Evolutionary conservation across 108 stramenopile genomes (phyloP), one percentile per base, ranked within the genome.

Genomic region (Nitzschia inconspicua): DNA sequence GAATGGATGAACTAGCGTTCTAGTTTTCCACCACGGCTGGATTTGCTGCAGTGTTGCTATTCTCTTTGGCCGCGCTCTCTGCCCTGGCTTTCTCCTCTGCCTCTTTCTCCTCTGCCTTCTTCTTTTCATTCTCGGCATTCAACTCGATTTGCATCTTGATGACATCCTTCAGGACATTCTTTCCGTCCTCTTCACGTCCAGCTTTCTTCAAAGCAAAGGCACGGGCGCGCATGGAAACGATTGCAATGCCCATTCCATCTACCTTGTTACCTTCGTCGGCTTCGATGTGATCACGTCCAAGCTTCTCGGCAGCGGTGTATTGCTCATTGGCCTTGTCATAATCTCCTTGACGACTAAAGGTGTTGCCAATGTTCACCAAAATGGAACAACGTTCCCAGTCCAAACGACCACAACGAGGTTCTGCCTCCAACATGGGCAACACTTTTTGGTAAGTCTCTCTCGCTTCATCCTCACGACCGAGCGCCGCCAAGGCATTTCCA

Each of bases 331-430:
- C 93, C 48, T 72, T 75, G 8, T 65, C 86, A 61, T 70, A 89
- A 50, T 91, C 60, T 30, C 89, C 93, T 37, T 70, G 56, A 16
- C 88, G 71, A 19, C 82, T 86, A 67, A 57, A 86, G 0, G 93
- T 89, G 65, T 94, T 91, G 46, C 93, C 93, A 57, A 94, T 88
- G 67, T 94, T 94, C 30, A 94, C 73, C 52, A 73, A 76, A 37
- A 89, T 60, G 7, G 89, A 89, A 50, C 71, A 79, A 19, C 93
- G 70, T 58, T 94, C 93, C 93, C 93, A 94, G 58, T 94, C 93
- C 16, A 91, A 73, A 42, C 93, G 88, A 32, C 85, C 79, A 53
- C 84, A 89, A 22, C 93, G 77, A 49, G 88, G 88, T 59, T 94
- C 93, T 14, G 72, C 57, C 16, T 88, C 69, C 8, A 94, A 74